Evolutionary conservation across 2,329 filamentous ascomycete genomes (phyloP).

Genomic region (Grosmannia penicillata): DNA sequence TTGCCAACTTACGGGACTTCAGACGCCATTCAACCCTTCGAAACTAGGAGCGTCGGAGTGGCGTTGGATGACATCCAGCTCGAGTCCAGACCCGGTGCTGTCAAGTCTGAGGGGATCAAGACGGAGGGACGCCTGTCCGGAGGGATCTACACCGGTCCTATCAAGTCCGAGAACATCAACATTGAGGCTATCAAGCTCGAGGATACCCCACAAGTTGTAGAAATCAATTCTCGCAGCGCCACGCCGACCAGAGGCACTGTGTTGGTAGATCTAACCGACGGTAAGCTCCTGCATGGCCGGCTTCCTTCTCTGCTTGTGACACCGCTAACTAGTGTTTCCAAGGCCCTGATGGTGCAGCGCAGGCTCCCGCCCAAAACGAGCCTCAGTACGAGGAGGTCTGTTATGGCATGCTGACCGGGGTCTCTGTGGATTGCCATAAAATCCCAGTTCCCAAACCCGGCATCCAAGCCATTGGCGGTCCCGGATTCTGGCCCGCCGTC

Average conservation of each 20-base stretch:
- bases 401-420: slow-evolving; percentile 60
- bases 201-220: too few relatives aligned
- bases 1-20: slow-evolving; percentile 4
- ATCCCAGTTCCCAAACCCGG: slow-evolving; percentile 57
- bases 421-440: slow-evolving; percentile 48
- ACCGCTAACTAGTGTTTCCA: background rate
- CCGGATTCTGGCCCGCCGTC: slow-evolving; percentile 54
- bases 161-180: slow-evolving; percentile 14
- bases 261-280: slow-evolving; percentile 44
- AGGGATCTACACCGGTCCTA: slow-evolving; percentile 6
- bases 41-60: slow-evolving; percentile 35
- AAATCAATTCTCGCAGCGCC: too few relatives aligned
- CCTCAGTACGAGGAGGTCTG: slow-evolving; percentile 59
- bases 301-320: background rate
- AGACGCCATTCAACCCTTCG: too few relatives aligned
- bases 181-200: too few relatives aligned
- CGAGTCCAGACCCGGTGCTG: too few relatives aligned
- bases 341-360: too few relatives aligned
- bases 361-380: too few relatives aligned
- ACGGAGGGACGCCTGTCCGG: background rate
- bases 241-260: too few relatives aligned
- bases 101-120: too few relatives aligned
- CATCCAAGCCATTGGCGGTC: slow-evolving; percentile 40
- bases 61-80: slow-evolving; percentile 27
- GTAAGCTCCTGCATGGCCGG: too few relatives aligned